Conservation (phyloP, 441 rosid species). For the Corymbia calophylla region DNA sequence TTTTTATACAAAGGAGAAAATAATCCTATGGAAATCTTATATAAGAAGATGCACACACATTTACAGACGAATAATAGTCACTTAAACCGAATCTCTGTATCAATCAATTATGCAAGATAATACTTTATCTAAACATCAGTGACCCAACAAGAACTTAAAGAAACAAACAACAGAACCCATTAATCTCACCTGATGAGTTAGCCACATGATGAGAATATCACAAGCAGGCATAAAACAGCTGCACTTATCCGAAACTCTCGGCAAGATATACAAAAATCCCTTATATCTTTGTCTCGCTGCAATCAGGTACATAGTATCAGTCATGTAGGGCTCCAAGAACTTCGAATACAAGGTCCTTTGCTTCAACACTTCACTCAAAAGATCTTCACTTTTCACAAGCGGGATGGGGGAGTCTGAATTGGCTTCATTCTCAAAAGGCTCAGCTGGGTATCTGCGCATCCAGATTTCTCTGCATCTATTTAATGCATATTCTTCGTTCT, state of each 20-base stretch:
- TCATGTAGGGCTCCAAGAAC: constrained; percentile 61
- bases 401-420: constrained; percentile 20
- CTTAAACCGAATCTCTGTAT: not conserved
- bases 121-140: not conserved
- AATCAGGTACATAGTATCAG: constrained; percentile 61
- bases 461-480: constrained; percentile 63
- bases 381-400: constrained; percentile 21
- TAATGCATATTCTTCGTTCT: constrained; percentile 73
- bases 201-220: constrained; percentile 74
- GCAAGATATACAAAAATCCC: constrained; percentile 49
- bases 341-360: constrained; percentile 34
- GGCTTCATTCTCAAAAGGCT: constrained; percentile 66
- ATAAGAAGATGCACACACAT: not conserved
- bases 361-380: constrained; percentile 38
- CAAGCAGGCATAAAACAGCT: constrained; percentile 50
- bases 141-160: not conserved
- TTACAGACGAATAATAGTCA: not conserved
- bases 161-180: not conserved
- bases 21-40: not conserved
- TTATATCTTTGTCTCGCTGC: constrained; percentile 70
- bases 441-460: constrained; percentile 43
- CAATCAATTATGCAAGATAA: not conserved
- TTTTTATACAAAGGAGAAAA: not conserved
- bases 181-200: constrained; percentile 58
- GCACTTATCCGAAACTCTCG: constrained; percentile 32